Evolutionary conservation across 768 basidiomycete genomes (phyloP).

Genomic region (Russula earlei): DNA sequence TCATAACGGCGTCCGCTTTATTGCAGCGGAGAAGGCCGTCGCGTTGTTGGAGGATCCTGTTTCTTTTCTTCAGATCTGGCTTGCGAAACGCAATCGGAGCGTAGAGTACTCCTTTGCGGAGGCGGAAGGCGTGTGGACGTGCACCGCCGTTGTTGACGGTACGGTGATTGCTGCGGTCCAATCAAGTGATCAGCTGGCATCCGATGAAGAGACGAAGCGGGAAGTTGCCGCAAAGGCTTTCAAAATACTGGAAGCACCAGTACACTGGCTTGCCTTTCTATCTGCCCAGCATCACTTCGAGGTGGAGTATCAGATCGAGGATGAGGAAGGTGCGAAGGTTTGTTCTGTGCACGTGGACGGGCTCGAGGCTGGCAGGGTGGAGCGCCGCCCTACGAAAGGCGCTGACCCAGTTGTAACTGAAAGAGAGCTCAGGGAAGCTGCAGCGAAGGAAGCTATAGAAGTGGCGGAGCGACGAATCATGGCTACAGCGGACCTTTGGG

Average conservation of each 20-base stretch:
- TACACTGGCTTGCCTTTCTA: constrained; percentile 16
- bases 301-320: constrained; percentile 5
- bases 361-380: neutral
- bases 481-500: no score
- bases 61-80: constrained; percentile 44
- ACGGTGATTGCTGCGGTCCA: constrained; percentile 35
- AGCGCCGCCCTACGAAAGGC: neutral
- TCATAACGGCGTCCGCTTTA: constrained; percentile 55
- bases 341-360: constrained; percentile 10
- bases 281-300: constrained; percentile 7
- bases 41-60: constrained; percentile 28
- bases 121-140: constrained; percentile 36
- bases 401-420: neutral
- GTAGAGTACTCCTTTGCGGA: constrained; percentile 32
- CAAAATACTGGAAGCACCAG: constrained; percentile 27
- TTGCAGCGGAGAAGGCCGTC: constrained; percentile 57
- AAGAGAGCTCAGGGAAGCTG: neutral
- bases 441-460: constrained; percentile 10
- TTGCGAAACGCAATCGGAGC: constrained; percentile 35
- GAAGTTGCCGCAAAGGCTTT: constrained; percentile 55
- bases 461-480: neutral
- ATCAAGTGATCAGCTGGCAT: constrained; percentile 40
- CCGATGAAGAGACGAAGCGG: constrained; percentile 46
- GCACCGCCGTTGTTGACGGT: constrained; percentile 41
- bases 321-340: constrained; percentile 9